Evolutionary conservation across 306 rosid species (phyloP).

Genomic region (Abrus pulchellus): DNA sequence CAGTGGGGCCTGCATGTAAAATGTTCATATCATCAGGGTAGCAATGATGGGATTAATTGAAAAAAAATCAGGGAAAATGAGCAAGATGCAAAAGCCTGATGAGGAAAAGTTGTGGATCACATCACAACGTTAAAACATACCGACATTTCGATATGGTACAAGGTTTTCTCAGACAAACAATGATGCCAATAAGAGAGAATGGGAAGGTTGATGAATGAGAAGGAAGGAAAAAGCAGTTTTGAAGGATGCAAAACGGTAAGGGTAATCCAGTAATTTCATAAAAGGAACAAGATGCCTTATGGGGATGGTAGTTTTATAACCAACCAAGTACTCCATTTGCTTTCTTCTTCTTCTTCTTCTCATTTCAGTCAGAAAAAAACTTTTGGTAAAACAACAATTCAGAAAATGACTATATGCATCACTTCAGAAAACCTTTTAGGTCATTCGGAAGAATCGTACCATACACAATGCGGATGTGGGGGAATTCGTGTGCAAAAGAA

Average conservation of each 20-base stretch:
- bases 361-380: no score
- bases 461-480: no score
- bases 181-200: background rate
- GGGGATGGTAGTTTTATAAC: no score
- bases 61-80: background rate
- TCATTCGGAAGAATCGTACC: no score
- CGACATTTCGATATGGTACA: slow-evolving; percentile 52
- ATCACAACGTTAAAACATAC: slow-evolving; percentile 49
- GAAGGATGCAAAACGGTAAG: background rate
- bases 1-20: slow-evolving; percentile 52
- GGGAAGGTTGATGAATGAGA: slow-evolving; percentile 1
- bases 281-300: background rate
- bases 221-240: background rate
- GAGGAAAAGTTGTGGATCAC: no score
- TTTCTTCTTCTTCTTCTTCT: no score
- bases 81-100: background rate
- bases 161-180: slow-evolving; percentile 15
- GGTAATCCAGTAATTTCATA: slow-evolving; percentile 3
- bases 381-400: no score
- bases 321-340: no score
- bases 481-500: no score
- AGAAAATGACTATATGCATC: no score
- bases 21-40: background rate
- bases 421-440: no score
- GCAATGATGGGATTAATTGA: background rate